A percentile compares a stretch with the other conserved stretches of the same genome.
These are phyloP conservation scores for Coemansia sp. DNA, from an alignment of 192 early-diverging fungal species.

Conservation along the genomic window DNA sequence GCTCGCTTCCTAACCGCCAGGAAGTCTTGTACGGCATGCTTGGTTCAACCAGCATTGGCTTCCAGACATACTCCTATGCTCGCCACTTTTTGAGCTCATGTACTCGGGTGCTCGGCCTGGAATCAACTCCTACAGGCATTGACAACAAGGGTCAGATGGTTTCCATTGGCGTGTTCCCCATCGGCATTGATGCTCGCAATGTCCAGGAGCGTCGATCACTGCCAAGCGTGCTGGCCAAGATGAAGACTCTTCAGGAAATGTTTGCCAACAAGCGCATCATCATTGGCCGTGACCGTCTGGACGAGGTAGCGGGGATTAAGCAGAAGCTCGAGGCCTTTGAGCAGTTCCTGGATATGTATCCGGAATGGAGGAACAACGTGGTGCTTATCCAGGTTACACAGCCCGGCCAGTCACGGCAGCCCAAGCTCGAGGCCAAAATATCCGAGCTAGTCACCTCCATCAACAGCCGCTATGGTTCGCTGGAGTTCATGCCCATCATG, in stretches of 20 bases:
- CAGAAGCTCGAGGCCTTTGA: conserved; percentile 97
- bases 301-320: conserved; percentile 88
- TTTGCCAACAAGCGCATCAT: conserved; percentile 91
- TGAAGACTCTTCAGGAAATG: conserved; percentile 72
- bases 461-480: conserved; percentile 91
- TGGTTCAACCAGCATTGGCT: conserved; percentile 89
- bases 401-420: conserved; percentile 69
- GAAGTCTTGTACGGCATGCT: conserved; percentile 85
- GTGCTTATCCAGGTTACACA: conserved; percentile 96
- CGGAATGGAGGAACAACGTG: conserved; percentile 88
- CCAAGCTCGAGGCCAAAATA: conserved; percentile 76
- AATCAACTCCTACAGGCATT: conserved; percentile 86
- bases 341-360: conserved; percentile 83
- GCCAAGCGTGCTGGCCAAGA: conserved; percentile 72
- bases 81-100: conserved; percentile 91
- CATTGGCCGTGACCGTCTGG: conserved; percentile 93
- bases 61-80: conserved; percentile 96
- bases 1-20: conserved; percentile 79
- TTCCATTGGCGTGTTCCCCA: conserved; percentile 87
- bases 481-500: conserved; percentile 93
- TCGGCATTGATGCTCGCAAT: conserved; percentile 89
- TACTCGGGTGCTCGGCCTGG: conserved; percentile 89
- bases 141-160: conserved; percentile 77
- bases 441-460: conserved; percentile 89
- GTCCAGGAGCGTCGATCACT: conserved; percentile 64